Percentiles rank a stretch among this genome's conserved stretches.
Evolutionary conservation across 1,139 yeast genomes (phyloP).

Genomic region (Candida neerlandica): DNA sequence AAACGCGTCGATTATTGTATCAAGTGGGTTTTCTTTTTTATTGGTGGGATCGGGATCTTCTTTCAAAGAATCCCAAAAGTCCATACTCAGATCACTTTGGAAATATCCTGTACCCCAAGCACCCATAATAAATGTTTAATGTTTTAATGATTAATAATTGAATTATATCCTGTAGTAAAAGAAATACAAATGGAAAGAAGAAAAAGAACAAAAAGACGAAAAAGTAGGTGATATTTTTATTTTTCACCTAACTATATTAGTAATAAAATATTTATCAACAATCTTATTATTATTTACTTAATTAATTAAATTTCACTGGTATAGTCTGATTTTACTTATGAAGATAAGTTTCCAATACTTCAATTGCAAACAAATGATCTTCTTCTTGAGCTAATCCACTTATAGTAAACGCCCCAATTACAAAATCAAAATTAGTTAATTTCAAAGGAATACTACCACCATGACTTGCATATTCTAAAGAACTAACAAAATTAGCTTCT

Average conservation of each 20-base stretch:
- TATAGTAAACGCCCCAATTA: constrained; percentile 59
- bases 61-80: constrained; percentile 10
- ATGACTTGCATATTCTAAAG: constrained; percentile 56
- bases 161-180: background rate
- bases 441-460: constrained; percentile 67
- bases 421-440: constrained; percentile 43
- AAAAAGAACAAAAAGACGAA: constrained; percentile 4
- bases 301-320: too few relatives aligned
- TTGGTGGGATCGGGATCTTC: too few relatives aligned
- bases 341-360: constrained; percentile 17
- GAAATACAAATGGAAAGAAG: background rate
- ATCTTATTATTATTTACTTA: too few relatives aligned
- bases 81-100: constrained; percentile 19
- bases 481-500: constrained; percentile 44
- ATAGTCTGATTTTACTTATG: background rate
- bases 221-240: too few relatives aligned
- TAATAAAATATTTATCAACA: too few relatives aligned
- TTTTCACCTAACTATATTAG: too few relatives aligned
- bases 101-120: constrained; percentile 14
- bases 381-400: constrained; percentile 57
- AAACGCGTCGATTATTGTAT: constrained; percentile 8
- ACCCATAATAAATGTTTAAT: too few relatives aligned
- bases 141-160: too few relatives aligned
- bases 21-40: constrained; percentile 10
- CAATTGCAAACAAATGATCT: constrained; percentile 46